phyloP scores from a whole-genome alignment of 345 rosid genomes.

The Atalantia buxifolia region DNA sequence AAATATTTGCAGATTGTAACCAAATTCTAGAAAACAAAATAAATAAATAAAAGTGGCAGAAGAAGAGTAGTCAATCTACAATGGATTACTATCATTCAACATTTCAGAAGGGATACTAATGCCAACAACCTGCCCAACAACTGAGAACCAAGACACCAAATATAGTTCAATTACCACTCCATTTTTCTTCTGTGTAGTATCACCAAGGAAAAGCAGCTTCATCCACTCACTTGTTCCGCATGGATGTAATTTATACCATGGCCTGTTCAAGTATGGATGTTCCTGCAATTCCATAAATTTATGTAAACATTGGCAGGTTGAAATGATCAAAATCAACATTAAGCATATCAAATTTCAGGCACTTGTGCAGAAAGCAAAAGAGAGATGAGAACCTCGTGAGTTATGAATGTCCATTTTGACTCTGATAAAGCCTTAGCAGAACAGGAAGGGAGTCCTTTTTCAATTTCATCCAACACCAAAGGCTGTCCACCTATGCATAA shows the following conservation, averaged over 20 bases:
- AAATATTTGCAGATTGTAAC: no score
- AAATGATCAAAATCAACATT: not conserved
- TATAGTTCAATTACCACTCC: slow-evolving; percentile 38
- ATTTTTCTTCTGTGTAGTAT: slow-evolving; percentile 17
- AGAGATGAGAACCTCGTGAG: slow-evolving; percentile 54
- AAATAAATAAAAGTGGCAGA: no score
- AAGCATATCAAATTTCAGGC: not conserved
- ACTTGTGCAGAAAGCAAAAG: not conserved
- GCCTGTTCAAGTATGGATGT: slow-evolving; percentile 80
- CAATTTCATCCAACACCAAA: slow-evolving; percentile 56
- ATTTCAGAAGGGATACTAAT: slow-evolving; percentile 48
- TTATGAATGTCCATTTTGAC: slow-evolving; percentile 86
- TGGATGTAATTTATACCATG: slow-evolving; percentile 95
- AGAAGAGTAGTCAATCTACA: not conserved
- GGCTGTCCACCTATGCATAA: slow-evolving; percentile 53
- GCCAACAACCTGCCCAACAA: slow-evolving; percentile 80
- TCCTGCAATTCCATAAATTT: slow-evolving; percentile 40
- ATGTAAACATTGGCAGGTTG: not conserved
- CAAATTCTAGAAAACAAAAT: no score
- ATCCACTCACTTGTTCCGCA: slow-evolving; percentile 88
- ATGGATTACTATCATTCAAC: slow-evolving; percentile 15
- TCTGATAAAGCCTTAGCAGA: slow-evolving; percentile 53
- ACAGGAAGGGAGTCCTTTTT: slow-evolving; percentile 60
- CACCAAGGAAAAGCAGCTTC: slow-evolving; percentile 58
- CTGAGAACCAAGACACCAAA: slow-evolving; percentile 80